Evolutionary conservation across 129 eudicot genomes (phyloP), one percentile per base, ranked within the genome.

Genomic region (Ambrosia trifida): DNA sequence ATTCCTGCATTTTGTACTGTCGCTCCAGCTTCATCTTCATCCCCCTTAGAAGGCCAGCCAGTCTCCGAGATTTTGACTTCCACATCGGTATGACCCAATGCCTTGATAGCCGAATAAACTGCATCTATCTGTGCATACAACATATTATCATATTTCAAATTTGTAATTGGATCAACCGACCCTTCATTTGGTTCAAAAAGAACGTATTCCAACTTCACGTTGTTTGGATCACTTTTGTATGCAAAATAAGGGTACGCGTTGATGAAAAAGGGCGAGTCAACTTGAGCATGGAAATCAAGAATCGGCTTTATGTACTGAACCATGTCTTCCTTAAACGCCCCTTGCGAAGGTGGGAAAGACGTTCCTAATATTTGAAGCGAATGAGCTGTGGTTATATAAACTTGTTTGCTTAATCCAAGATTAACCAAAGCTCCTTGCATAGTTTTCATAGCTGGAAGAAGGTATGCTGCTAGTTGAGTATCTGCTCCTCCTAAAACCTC

Each of bases 31-130:
- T 95, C 97, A 60, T 87, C 65, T 6, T 87, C 65, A 75, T 95
- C 99, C 11, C 99, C 99, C 66, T 84, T 95, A 3, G 99, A 95
- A 16, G 99, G 99, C 99, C 99, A 95, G 5, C 99, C 99, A 6
- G 97, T 95, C 71, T 95, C 99, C 4, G 99, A 95, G 18, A 95
- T 81, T 58, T 83, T 85, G 11, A 95, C 91, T 64, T 73, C 76
- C 4, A 95, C 68, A 68, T 88, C 97, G 0, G 75, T 69, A 67
- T 87, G 96, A 28, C 99, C 99, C 87, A 95, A 76, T 1, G 86
- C 94, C 69, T 81, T 84, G 17, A 95, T 95, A 13, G 99, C 97
- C 12, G 91, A 56, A 81, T 95, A 95, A 73, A 95, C 97, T 4
- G 99, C 93, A 70, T 95, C 99, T 18, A 95, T 87, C 72, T 95